phyloP scores from a whole-genome alignment of 805 yeast species.

The Ogataea allantospora region DNA sequence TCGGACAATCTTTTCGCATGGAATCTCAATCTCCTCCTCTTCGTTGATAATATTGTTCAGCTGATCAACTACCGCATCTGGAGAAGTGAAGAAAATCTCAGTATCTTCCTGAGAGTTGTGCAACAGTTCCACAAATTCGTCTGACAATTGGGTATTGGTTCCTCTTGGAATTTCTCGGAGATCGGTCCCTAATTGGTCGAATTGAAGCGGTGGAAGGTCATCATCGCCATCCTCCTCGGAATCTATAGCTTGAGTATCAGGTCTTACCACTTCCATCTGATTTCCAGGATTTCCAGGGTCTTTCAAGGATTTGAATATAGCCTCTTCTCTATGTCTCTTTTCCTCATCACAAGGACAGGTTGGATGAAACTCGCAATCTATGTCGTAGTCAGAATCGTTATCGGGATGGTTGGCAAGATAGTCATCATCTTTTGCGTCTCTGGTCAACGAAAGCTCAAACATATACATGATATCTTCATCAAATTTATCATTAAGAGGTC shows the following conservation, averaged over 20 bases:
- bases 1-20: conserved; percentile 40
- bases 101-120: conserved; percentile 23
- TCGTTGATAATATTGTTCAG: conserved; percentile 29
- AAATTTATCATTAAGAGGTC: conserved; percentile 54
- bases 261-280: not conserved
- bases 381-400: conserved; percentile 22
- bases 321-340: conserved; percentile 23
- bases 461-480: conserved; percentile 54
- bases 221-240: conserved; percentile 22
- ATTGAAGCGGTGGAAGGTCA: conserved; percentile 35
- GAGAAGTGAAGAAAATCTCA: conserved; percentile 26
- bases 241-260: conserved; percentile 4
- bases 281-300: not conserved
- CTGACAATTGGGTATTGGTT: conserved; percentile 41
- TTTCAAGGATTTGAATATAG: not conserved
- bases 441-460: conserved; percentile 34
- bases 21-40: conserved; percentile 28
- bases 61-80: conserved; percentile 25
- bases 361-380: conserved; percentile 34
- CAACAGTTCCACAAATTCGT: conserved; percentile 25
- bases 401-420: conserved; percentile 21
- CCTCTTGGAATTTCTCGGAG: conserved; percentile 74
- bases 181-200: conserved; percentile 62
- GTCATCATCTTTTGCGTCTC: conserved; percentile 28
- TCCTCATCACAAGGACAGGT: conserved; percentile 35